Evolutionary conservation across 805 yeast species (phyloP), one percentile per base, ranked within the genome.

Genomic region (Isabelozyma heimii): DNA sequence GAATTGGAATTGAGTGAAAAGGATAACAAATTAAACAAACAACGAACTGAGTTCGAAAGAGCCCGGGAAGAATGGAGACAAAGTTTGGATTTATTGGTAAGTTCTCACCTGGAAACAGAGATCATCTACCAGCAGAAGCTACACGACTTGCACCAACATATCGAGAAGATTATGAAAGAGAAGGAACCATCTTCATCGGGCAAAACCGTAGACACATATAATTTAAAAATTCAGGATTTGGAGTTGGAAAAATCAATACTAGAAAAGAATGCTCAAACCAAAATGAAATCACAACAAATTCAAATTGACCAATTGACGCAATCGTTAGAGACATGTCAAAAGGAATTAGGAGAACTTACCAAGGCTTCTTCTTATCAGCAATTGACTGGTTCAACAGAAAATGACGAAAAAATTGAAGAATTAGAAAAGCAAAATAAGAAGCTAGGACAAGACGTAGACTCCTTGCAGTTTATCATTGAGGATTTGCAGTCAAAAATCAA

Each of bases 1-100:
- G 80, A 81, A 47, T 56, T 53, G 16, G 76, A 74, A 51, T 49
- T 79, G 44, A 56, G 60, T 1, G 69, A 71, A 38, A 74, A 70
- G 46, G 88, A 84, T 41, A 66, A 65, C 17, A 76, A 74, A 52
- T 60, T 82, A 46, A 55, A 59, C n/a, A 75, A 71, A 46, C 82
- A 76, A 49, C 79, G 76, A 57, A 58, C 57, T 15, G 77, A 70
- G 26, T 75, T 78, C 41, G 86, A 82, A 45, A 57, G 62, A 13
- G 86, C 84, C 42, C 69, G 86, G 27, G 78, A 75, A 43, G 87
- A 84, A 58, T 70, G 86, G 67, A 62, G 85, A 42, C 81, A 78
- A 44, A 82, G 81, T 14, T 73, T 84, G 44, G 84, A 80, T 50
- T 66, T 80, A 41, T 71, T 84, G 61, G 80, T 81, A 41, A 61